These are phyloP conservation scores for Quercus agrifolia DNA, from an alignment of 306 rosid genomes.

Conservation along the genomic window DNA sequence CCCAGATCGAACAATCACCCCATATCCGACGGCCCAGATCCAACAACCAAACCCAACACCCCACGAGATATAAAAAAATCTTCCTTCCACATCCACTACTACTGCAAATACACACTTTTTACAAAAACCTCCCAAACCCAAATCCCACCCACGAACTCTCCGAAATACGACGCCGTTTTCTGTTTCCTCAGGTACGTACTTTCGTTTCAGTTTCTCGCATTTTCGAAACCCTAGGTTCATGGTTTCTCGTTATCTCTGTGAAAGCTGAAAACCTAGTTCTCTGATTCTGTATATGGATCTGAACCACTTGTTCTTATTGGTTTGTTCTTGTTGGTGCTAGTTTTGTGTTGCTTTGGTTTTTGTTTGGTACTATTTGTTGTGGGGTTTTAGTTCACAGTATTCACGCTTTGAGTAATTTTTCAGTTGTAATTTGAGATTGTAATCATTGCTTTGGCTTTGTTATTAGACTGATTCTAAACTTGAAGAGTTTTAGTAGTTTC, in stretches of 20 bases:
- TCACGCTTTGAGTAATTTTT: not conserved
- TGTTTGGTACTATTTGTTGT: not conserved
- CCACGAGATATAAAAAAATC: constrained; percentile 7
- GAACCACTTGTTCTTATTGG: not conserved
- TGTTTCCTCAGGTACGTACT: constrained; percentile 29
- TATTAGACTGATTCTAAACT: not conserved
- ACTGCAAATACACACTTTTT: not conserved
- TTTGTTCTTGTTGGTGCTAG: not conserved
- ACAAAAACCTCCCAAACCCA: constrained; percentile 22
- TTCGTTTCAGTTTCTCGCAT: not conserved
- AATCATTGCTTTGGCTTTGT: not conserved
- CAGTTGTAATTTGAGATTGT: not conserved
- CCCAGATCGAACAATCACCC: constrained; percentile 14
- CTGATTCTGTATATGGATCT: not conserved
- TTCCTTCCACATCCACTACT: constrained; percentile 18
- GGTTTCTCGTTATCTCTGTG: not conserved
- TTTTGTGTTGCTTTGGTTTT: not conserved
- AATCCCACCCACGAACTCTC: constrained; percentile 15
- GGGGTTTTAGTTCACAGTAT: not conserved
- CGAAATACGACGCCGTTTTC: constrained; percentile 18
- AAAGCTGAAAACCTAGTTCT: not conserved
- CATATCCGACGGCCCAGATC: constrained; percentile 19
- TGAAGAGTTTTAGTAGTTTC: not conserved
- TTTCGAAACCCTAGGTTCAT: constrained; percentile 45
- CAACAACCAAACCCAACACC: not conserved